Evolutionary conservation across 495 filamentous ascomycete species (phyloP).

Genomic region (Penicillium pulvis): DNA sequence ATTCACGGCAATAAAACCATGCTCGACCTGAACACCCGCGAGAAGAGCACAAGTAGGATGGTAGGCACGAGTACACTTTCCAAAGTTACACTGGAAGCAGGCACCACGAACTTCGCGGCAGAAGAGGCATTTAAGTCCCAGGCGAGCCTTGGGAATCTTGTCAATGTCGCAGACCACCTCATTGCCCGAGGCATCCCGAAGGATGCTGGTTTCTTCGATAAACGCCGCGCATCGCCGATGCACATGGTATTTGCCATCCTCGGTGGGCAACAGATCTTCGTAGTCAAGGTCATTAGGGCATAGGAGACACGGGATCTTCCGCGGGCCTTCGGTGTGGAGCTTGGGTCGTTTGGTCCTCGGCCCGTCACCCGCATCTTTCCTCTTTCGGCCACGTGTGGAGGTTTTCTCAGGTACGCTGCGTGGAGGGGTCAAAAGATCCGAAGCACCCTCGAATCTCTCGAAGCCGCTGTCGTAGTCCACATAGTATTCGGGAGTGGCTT

Average conservation of each 20-base stretch:
- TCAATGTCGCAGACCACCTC: constrained; percentile 77
- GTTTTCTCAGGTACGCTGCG: constrained; percentile 68
- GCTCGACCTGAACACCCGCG: constrained; percentile 89
- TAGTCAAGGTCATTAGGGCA: constrained; percentile 91
- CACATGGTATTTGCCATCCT: constrained; percentile 77
- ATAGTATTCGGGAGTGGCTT: constrained; percentile 85
- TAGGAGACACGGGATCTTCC: constrained; percentile 84
- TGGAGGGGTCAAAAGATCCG: constrained; percentile 78
- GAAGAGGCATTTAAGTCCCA: constrained; percentile 91
- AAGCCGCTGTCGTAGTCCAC: constrained; percentile 70
- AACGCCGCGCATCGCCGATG: constrained; percentile 90
- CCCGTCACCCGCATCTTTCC: constrained; percentile 60
- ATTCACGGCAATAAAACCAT: constrained; percentile 80
- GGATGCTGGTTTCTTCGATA: constrained; percentile 88
- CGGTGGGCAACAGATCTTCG: constrained; percentile 81
- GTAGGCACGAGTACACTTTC: constrained; percentile 92
- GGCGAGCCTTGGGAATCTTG: constrained; percentile 79
- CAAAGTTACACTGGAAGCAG: constrained; percentile 95
- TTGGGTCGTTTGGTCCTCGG: constrained; percentile 74
- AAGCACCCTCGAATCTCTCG: constrained; percentile 60
- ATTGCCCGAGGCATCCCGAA: constrained; percentile 62
- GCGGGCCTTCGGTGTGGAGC: constrained; percentile 65
- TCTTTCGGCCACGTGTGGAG: constrained; percentile 60
- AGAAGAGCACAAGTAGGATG: constrained; percentile 93
- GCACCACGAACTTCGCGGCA: constrained; percentile 91